Evolutionary conservation across 805 yeast genomes (phyloP).

Genomic region (Yarrowia keelungensis): DNA sequence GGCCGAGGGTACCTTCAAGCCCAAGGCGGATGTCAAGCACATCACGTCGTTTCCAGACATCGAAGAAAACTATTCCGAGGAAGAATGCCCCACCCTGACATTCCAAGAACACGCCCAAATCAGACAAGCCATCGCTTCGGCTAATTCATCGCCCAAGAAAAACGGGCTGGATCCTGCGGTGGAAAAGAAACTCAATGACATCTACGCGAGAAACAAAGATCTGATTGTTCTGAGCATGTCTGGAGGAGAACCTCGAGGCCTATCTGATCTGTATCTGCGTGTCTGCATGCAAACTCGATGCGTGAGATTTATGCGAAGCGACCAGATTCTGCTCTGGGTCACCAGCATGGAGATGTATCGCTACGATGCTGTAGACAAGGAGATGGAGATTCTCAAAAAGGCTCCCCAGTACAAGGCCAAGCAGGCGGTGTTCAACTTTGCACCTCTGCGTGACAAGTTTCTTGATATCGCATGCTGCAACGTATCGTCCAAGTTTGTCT

Average conservation of each 20-base stretch:
- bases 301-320: constrained; percentile 28
- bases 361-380: background rate
- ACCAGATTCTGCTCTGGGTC: constrained; percentile 33
- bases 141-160: background rate
- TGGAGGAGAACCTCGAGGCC: constrained; percentile 32
- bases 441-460: constrained; percentile 19
- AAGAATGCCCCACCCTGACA: constrained; percentile 14
- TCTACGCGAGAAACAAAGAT: constrained; percentile 23
- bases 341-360: constrained; percentile 29
- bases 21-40: constrained; percentile 17
- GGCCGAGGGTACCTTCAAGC: constrained; percentile 19
- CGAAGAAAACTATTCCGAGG: background rate
- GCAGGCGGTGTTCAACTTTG: constrained; percentile 33
- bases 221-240: constrained; percentile 30
- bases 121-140: constrained; percentile 15
- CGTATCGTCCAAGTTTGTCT: constrained; percentile 4
- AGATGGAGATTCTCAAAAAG: constrained; percentile 21
- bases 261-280: constrained; percentile 24
- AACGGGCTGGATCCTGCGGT: background rate
- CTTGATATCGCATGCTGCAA: constrained; percentile 12
- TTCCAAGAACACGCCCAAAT: constrained; percentile 23
- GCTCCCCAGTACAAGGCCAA: constrained; percentile 29
- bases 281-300: constrained; percentile 29
- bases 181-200: constrained; percentile 18
- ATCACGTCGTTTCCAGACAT: constrained; percentile 12